Conservation (phyloP, 345 rosid genomes). For the Mangifera indica region DNA sequence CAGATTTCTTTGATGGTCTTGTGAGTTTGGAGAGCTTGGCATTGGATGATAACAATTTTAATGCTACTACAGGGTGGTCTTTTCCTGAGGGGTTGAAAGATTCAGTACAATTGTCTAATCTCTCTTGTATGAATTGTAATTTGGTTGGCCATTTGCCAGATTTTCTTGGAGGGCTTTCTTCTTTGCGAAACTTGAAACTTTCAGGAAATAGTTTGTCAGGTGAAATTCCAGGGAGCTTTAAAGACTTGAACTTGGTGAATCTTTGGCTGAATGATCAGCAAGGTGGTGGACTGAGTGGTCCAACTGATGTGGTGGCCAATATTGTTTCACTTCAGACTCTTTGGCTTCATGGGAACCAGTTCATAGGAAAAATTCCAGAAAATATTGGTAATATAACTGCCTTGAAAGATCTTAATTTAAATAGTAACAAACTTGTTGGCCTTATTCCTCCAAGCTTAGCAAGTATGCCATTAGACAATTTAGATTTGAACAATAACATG, state of each 20-base stretch:
- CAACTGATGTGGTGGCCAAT: constrained; percentile 53
- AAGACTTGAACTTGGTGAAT: constrained; percentile 39
- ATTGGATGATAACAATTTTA: constrained; percentile 57
- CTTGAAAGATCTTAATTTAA: constrained; percentile 61
- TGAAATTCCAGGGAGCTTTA: constrained; percentile 50
- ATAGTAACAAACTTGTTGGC: constrained; percentile 57
- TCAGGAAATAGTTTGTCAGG: constrained; percentile 55
- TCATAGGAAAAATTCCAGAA: constrained; percentile 63
- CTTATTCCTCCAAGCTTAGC: constrained; percentile 54
- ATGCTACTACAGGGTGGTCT: constrained; percentile 61
- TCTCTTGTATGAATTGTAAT: constrained; percentile 63
- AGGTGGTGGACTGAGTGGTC: constrained; percentile 52
- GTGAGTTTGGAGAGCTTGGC: constrained; percentile 50
- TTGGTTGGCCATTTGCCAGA: constrained; percentile 63
- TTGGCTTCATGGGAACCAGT: constrained; percentile 84
- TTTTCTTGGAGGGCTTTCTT: constrained; percentile 53
- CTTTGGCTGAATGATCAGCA: constrained; percentile 68
- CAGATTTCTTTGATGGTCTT: constrained; percentile 55
- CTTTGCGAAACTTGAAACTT: constrained; percentile 51
- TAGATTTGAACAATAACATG: constrained; percentile 65
- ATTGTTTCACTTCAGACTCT: constrained; percentile 47
- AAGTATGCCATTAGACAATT: constrained; percentile 39
- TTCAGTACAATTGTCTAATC: constrained; percentile 54
- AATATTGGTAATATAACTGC: constrained; percentile 48
- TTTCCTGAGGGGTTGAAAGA: constrained; percentile 46